A percentile compares a stretch with the other conserved stretches of the same genome.
phyloP scores from a whole-genome alignment of 306 rosid genomes.

The Quercus mongolica region DNA sequence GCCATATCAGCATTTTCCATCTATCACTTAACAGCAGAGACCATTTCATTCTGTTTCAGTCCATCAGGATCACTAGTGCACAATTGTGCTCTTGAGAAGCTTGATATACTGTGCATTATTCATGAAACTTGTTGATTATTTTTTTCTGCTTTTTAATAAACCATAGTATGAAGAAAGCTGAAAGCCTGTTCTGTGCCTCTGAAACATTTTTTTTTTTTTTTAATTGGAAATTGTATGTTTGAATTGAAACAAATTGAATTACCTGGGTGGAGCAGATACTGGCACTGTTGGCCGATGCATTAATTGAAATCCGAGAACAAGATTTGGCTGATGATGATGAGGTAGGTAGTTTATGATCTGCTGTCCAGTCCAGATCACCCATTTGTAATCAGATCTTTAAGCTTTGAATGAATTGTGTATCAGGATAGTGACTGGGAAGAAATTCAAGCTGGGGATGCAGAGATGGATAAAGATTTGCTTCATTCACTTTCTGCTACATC shows the following conservation, averaged over 20 bases:
- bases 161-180: neutral
- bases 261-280: conserved; percentile 56
- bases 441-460: conserved; percentile 44
- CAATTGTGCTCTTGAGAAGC: neutral
- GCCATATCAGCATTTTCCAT: no score
- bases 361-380: neutral
- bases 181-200: neutral
- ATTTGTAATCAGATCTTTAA: neutral
- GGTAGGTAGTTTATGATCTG: conserved; percentile 33
- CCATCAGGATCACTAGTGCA: neutral
- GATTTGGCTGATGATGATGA: conserved; percentile 62
- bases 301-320: conserved; percentile 87
- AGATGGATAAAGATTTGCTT: conserved; percentile 49
- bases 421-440: conserved; percentile 99
- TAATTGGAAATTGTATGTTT: neutral
- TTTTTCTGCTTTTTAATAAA: neutral
- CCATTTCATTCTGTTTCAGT: no score
- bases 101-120: neutral
- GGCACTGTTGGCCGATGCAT: conserved; percentile 76
- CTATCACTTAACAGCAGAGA: no score
- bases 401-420: conserved; percentile 9
- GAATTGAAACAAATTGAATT: neutral
- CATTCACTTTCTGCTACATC: conserved; percentile 50
- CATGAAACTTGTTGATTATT: neutral
- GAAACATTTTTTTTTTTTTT: neutral